Conservation (phyloP, 495 filamentous ascomycete genomes). For the Penicillium maclennaniae region DNA sequence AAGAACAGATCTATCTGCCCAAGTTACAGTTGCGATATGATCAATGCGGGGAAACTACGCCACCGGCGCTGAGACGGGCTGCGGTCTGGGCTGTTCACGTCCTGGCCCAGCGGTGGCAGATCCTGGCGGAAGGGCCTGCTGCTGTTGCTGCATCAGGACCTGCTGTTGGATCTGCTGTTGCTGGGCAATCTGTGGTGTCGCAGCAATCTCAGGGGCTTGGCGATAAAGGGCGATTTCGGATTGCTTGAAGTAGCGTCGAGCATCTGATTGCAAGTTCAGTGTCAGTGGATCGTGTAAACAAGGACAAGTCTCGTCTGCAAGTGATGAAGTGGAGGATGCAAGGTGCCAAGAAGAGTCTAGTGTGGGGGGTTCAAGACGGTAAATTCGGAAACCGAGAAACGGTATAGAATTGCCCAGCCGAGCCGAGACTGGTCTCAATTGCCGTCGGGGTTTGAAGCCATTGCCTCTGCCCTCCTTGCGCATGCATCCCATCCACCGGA, state of each 20-base stretch:
- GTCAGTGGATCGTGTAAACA: conserved; percentile 4
- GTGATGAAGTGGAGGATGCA: conserved; percentile 19
- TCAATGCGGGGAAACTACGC: conserved; percentile 21
- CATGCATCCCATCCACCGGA: background rate
- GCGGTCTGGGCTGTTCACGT: conserved; percentile 26
- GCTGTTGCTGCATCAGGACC: conserved; percentile 34
- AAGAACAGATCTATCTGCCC: conserved; percentile 10
- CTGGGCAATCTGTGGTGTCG: conserved; percentile 43
- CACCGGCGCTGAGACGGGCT: conserved; percentile 28
- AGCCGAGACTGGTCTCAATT: conserved; percentile 28
- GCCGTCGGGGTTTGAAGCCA: conserved; percentile 33
- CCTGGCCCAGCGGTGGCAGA: conserved; percentile 41
- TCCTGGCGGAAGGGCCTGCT: conserved; percentile 38
- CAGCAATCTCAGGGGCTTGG: conserved; percentile 71
- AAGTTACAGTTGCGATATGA: conserved; percentile 1
- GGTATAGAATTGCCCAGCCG: conserved; percentile 18
- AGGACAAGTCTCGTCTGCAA: conserved; percentile 1
- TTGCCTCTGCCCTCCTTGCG: background rate
- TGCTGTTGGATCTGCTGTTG: conserved; percentile 47
- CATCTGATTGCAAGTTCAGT: conserved; percentile 54
- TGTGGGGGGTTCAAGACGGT: conserved; percentile 31
- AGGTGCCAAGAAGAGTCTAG: conserved; percentile 31
- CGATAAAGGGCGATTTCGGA: conserved; percentile 97
- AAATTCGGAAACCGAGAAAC: conserved; percentile 10
- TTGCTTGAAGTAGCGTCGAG: conserved; percentile 97